Conservation (phyloP, 2,329 filamentous ascomycete genomes). For the Trichophyton verrucosum region DNA sequence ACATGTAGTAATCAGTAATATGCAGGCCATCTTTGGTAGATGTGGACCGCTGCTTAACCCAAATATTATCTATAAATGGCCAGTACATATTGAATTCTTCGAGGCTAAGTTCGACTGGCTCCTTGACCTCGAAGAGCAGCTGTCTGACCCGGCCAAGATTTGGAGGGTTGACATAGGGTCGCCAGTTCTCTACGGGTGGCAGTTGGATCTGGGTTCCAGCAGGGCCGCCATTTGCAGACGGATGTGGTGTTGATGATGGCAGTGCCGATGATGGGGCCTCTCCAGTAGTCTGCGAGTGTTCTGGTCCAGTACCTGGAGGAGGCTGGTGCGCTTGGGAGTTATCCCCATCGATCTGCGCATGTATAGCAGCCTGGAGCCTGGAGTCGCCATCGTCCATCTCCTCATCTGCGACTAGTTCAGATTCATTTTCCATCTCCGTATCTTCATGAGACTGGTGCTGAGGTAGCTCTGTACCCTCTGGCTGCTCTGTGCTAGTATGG, state of each 20-base stretch:
- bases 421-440: conserved; percentile 8
- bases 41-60: conserved; percentile 36
- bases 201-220: background rate
- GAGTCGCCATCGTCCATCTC: conserved; percentile 12
- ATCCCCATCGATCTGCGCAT: conserved; percentile 11
- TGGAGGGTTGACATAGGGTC: conserved; percentile 29
- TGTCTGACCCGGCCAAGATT: conserved; percentile 33
- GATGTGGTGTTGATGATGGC: background rate
- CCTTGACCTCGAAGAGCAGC: conserved; percentile 34
- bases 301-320: background rate
- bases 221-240: background rate
- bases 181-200: background rate
- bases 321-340: background rate
- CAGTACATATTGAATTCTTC: conserved; percentile 38
- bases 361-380: conserved; percentile 13
- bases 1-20: conserved; percentile 38
- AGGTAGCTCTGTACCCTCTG: background rate
- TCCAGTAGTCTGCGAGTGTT: background rate
- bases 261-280: background rate
- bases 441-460: conserved; percentile 1
- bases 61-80: conserved; percentile 40
- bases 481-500: background rate
- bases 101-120: conserved; percentile 35
- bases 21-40: conserved; percentile 31
- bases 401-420: background rate